These are phyloP conservation scores for Leishmania mexicana DNA, from an alignment of 208 protist species.

Conservation along the genomic window DNA sequence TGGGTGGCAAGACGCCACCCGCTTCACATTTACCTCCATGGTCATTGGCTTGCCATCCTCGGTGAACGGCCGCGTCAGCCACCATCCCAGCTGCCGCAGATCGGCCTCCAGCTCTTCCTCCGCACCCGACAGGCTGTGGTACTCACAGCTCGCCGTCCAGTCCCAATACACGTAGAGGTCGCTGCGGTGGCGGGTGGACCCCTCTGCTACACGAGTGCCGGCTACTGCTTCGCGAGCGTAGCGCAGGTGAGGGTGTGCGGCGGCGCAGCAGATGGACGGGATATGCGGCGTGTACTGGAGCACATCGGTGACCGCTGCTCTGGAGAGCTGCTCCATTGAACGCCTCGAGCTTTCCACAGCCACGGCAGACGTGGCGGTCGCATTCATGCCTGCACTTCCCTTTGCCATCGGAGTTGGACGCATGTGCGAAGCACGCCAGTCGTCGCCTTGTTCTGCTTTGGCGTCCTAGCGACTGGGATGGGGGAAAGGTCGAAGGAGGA, in stretches of 20 bases:
- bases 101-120: slow-evolving; percentile 13
- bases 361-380: not conserved
- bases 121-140: slow-evolving; percentile 20
- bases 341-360: not conserved
- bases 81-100: slow-evolving; percentile 20
- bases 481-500: not conserved
- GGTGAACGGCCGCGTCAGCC: slow-evolving; percentile 8
- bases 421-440: not conserved
- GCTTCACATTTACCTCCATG: slow-evolving; percentile 30
- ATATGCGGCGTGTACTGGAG: slow-evolving; percentile 29
- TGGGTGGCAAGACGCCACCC: not conserved
- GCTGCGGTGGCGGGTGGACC: slow-evolving; percentile 8
- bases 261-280: slow-evolving; percentile 19
- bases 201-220: slow-evolving; percentile 10
- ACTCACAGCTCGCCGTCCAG: slow-evolving; percentile 11
- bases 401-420: not conserved
- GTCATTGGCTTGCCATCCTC: slow-evolving; percentile 13
- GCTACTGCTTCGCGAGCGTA: slow-evolving; percentile 21
- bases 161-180: slow-evolving; percentile 26
- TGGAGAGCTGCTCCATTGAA: not conserved
- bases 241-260: slow-evolving; percentile 22
- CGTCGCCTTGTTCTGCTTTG: not conserved
- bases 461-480: not conserved
- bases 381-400: not conserved
- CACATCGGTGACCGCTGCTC: slow-evolving; percentile 7